Evolutionary conservation across 2,329 filamentous ascomycete species (phyloP), one percentile per base, ranked within the genome.

Genomic region (Ophiognomonia clavigignenti-juglandacearum): DNA sequence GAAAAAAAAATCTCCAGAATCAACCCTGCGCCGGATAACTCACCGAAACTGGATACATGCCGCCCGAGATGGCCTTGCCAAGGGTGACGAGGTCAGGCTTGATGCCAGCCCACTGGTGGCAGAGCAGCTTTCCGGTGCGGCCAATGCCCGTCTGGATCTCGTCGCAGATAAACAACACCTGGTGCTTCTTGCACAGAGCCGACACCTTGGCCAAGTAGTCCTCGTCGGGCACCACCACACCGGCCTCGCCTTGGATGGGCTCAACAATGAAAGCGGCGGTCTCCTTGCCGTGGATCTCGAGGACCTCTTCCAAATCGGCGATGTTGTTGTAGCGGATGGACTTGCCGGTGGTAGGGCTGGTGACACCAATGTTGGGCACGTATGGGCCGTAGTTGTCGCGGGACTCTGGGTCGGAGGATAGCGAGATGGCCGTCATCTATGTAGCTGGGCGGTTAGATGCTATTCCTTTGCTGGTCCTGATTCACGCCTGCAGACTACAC

Each of bases 101-200:
- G 74, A 98, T 90, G 57, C 85, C 87, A 47, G 88, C 85, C 91
- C 93, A 97, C 70, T 98, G 83, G 61, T 88, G 86, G 76, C 90
- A 96, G 45, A 98, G 82, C 73, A 98, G 86, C 62, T 86, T 88
- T 44, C 93, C 93, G 16, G 93, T 98, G 54, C 93, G 85, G 45
- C 90, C 93, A 63, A 98, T 96, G 56, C 92, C 92, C 5, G 93
- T 98, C 71, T 98, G 93, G 60, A 98, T 96, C 77, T 98, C 93
- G 65, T 98, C 93, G 67, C 88, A 95, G 67, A 98, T 97, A 63
- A 98, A 73, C 39, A 98, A 82, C 32, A 95, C 90, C 55, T 96
- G 96, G 77, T 97, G 82, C 76, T 95, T 87, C 69, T 88, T 89
- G 75, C 93, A 98, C 20, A 97, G 83, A 20, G 79, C 86, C 47